These are phyloP conservation scores for Lignosus rhinocerotis DNA, from an alignment of 1,284 basidiomycete genomes.

Conservation along the genomic window DNA sequence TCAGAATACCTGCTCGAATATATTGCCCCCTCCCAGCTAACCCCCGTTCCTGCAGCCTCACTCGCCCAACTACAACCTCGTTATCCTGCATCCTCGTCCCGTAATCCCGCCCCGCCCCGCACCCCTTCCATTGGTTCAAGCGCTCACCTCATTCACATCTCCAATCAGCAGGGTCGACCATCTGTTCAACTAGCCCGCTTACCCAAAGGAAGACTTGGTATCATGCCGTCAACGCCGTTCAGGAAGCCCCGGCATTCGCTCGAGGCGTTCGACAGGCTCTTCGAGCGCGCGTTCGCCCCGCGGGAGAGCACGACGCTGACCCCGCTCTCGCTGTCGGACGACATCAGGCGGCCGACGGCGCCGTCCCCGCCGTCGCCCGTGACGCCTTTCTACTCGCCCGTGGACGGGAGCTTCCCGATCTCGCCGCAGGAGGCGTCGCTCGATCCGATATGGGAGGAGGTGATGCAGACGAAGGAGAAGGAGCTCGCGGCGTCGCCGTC, in stretches of 20 bases:
- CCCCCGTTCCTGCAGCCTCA: not conserved
- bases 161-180: not conserved
- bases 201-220: too few species aligned
- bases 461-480: constrained; percentile 60
- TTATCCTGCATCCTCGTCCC: not conserved
- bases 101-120: not conserved
- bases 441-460: constrained; percentile 61
- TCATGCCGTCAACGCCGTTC: constrained; percentile 12
- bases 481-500: constrained; percentile 63
- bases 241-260: constrained; percentile 25
- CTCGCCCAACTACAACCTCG: not conserved
- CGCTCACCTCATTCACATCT: not conserved
- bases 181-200: too few species aligned
- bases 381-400: constrained; percentile 26
- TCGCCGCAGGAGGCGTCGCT: constrained; percentile 37
- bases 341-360: constrained; percentile 7
- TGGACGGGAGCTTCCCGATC: constrained; percentile 16
- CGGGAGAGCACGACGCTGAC: constrained; percentile 12
- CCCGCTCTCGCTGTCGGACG: constrained; percentile 8
- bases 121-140: not conserved
- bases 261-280: constrained; percentile 24
- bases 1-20: constrained; percentile 12
- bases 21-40: constrained; percentile 4
- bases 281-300: constrained; percentile 25
- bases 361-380: constrained; percentile 19